These are phyloP conservation scores for Mycena belliarum DNA, from an alignment of 768 basidiomycete species.

Conservation along the genomic window DNA sequence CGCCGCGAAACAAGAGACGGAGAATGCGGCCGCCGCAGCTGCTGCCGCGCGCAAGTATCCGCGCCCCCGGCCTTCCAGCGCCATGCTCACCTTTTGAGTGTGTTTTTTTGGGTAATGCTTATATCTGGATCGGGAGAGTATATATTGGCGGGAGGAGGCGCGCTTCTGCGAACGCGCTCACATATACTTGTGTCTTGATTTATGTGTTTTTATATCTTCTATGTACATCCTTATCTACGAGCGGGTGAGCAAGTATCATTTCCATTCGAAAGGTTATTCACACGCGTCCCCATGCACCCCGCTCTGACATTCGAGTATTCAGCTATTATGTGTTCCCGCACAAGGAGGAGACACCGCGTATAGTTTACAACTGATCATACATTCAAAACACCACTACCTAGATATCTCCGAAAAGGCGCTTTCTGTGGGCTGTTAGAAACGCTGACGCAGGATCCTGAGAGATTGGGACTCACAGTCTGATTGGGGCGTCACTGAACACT, in stretches of 20 bases:
- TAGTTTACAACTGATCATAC: slow-evolving; percentile 13
- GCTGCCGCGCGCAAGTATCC: slow-evolving; percentile 42
- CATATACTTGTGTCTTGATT: background rate
- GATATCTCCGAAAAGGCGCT: slow-evolving; percentile 64
- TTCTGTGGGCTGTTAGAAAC: slow-evolving; percentile 39
- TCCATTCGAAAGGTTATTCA: background rate
- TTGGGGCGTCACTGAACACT: slow-evolving; percentile 72
- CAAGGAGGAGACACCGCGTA: too few relatives aligned
- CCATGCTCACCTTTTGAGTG: slow-evolving; percentile 14
- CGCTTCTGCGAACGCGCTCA: background rate
- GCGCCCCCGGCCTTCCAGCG: slow-evolving; percentile 11
- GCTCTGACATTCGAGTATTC: too few relatives aligned
- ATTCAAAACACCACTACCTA: slow-evolving; percentile 12
- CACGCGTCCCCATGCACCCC: background rate
- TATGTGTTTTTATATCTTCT: slow-evolving; percentile 19
- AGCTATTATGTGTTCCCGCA: too few relatives aligned
- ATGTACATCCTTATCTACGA: slow-evolving; percentile 8
- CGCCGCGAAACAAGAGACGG: slow-evolving; percentile 65
- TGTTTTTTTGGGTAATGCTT: too few relatives aligned
- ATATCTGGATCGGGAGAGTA: background rate
- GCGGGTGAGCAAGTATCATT: background rate
- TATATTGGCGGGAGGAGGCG: background rate
- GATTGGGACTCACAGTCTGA: slow-evolving; percentile 56
- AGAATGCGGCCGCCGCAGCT: slow-evolving; percentile 42
- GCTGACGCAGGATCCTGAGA: slow-evolving; percentile 5